Base-by-base conservation (phyloP, 345 rosid species). In the Ricinus communis region DNA sequence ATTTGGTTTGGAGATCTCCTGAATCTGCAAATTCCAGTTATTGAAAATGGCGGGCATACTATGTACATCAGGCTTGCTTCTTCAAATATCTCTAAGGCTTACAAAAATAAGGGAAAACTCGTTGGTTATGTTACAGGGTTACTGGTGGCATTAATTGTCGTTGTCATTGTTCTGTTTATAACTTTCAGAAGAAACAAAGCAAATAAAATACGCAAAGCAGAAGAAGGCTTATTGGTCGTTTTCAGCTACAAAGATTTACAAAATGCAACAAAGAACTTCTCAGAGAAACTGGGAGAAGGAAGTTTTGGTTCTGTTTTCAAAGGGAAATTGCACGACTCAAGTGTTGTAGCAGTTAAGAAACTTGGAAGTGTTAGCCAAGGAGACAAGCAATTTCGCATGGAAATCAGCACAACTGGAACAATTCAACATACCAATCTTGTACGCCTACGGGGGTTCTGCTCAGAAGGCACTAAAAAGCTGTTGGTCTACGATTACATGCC, bases 281-380 rank as follows among this genome's bases (percentile, higher is more conserved):
- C 91, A 0, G 86, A 89, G 55, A 90, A 83, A 74, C 53, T 89
- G 71, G 97, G 95, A 15, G 95, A 88, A 72, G 97, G 95, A 76
- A 90, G 96, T 46, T 93, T 93, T 18, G 95, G 98, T 63, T 90
- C 95, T 51, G 98, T 90, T 52, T 90, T 93, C 71, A 93, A 86
- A 78, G 95, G 98, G 5, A 61, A 61, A 8, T 74, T 93, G 76
- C 82, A 86, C 0, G 93, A 85, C 77, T 84, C 93, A n/a, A 80
- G 79, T 66, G 79, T 69, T 71, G 75, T 93, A 45, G 98, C 93
- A 0, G 95, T 86, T 81, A 93, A 93, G 83, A 88, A 82, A 85
- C 96, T 93, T 11, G 90, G 89, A 55, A 61, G 93, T 73, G 69
- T 90, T 27, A 79, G 78, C 72, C 97, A 90, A 81, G 95, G 97